Evolutionary conservation across 2,329 filamentous ascomycete genomes (phyloP).

Genomic region (Aspergillus brasiliensis): DNA sequence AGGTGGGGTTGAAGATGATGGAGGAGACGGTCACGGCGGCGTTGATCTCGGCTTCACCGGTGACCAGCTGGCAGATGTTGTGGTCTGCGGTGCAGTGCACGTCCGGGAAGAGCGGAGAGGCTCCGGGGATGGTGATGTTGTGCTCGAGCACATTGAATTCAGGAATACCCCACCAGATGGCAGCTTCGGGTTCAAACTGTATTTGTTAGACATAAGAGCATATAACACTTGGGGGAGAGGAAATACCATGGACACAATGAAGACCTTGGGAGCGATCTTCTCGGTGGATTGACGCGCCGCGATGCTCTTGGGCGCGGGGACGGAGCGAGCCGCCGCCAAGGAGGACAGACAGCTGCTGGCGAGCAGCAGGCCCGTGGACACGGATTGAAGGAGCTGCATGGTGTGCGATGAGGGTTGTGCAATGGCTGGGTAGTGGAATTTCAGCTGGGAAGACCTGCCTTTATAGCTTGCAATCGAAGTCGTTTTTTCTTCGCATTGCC

Average conservation of each 20-base stretch:
- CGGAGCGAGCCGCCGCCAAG: slow-evolving; percentile 4
- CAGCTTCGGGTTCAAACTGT: slow-evolving; percentile 64
- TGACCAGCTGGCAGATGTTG: slow-evolving; percentile 68
- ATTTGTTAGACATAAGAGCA: neutral
- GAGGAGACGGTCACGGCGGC: slow-evolving; percentile 68
- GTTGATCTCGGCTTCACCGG: slow-evolving; percentile 74
- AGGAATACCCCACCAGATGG: slow-evolving; percentile 61
- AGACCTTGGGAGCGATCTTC: slow-evolving; percentile 43
- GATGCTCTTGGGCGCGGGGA: neutral
- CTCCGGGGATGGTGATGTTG: slow-evolving; percentile 62
- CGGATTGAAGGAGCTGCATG: slow-evolving; percentile 21
- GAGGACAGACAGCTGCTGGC: slow-evolving; percentile 15
- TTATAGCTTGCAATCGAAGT: neutral
- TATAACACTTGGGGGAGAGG: neutral
- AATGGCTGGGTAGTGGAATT: neutral
- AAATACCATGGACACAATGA: slow-evolving; percentile 46
- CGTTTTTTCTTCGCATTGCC: neutral
- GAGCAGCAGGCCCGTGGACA: slow-evolving; percentile 18
- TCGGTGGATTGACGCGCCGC: neutral
- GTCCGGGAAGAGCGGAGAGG: slow-evolving; percentile 66
- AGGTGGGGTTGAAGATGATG: slow-evolving; percentile 61
- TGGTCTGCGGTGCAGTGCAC: slow-evolving; percentile 65
- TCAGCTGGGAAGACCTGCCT: neutral
- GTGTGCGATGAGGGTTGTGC: neutral
- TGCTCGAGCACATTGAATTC: slow-evolving; percentile 59